Base-by-base conservation (phyloP, 352 stramenopile species). In the Globisporangium solare region DNA sequence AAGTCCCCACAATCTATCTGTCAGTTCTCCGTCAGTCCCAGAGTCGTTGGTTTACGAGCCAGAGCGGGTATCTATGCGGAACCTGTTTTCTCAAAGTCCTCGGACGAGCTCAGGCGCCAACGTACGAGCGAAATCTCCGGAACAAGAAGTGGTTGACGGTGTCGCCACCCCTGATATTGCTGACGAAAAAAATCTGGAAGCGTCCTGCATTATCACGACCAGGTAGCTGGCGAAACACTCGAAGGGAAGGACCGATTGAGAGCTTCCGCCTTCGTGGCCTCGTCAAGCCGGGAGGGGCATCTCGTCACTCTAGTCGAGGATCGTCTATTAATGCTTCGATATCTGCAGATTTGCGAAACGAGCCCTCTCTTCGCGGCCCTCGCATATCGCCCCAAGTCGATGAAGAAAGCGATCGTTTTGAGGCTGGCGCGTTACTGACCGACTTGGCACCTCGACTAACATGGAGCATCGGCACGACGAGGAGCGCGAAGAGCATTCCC, bases 51-150 rank as follows among this genome's bases (percentile, higher is more conserved):
- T 66, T 2, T 84, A 80, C 45, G 79, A 89, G 47, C 76, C 79
- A 2, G 79, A 89, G 2, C 71, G 79, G 5, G 66, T 86, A 42
- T 88, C 79, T n/a, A 73, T 85, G 53, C 70, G 79, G 3, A 62
- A 89, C n/a, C 47, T 88, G 31, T 48, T 79, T 0, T 56, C 14
- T 64, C 67, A 46, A 12, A 61, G 64, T 11, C 32, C 45, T 47
- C 56, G 61, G 3, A 46, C 45, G 11, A 35, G 8, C 14, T 40
- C 13, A 41, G n/a, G 42, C 15, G 52, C 15, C 39, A 35, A 14
- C 40, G 1, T 55, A 21, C 22, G 52, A 60, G 18, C 31, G 5
- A 24, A 55, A 11, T 47, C 35, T 35, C 43, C 45, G 10, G 45
- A 63, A 15, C 21, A 32, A 1, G 12, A 62, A 15, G 24, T 65